phyloP scores from a whole-genome alignment of 2,329 filamentous ascomycete genomes.

The Coccinonectria pachysandricola region DNA sequence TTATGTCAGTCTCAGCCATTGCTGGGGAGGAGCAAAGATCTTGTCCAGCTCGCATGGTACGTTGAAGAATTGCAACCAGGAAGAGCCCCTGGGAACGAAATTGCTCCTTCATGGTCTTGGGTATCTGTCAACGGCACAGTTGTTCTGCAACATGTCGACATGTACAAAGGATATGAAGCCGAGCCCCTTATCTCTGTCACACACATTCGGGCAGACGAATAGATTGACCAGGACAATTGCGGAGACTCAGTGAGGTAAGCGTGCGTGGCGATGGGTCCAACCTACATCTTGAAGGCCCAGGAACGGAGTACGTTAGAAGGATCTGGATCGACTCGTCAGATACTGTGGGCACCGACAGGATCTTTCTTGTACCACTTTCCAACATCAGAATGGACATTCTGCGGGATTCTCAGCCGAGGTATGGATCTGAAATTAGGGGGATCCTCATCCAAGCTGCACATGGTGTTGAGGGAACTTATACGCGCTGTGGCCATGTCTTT shows the following conservation, averaged over 20 bases:
- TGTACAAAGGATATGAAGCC: slow-evolving; percentile 3
- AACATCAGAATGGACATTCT: slow-evolving; percentile 2
- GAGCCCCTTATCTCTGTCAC: slow-evolving; percentile 1
- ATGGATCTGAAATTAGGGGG: slow-evolving; percentile 3
- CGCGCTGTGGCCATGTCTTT: slow-evolving; percentile 5
- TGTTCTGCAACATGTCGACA: slow-evolving; percentile 1
- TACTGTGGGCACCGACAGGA: not conserved
- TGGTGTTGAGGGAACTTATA: slow-evolving; percentile 1
- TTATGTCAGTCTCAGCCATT: too few relatives aligned
- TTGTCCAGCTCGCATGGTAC: slow-evolving; percentile 5
- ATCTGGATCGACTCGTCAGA: slow-evolving; percentile 2
- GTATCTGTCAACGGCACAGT: slow-evolving; percentile 2
- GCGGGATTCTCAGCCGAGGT: slow-evolving; percentile 2
- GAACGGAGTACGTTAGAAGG: slow-evolving; percentile 1
- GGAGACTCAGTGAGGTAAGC: slow-evolving; percentile 4
- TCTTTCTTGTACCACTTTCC: slow-evolving; percentile 5
- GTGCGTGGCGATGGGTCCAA: not conserved
- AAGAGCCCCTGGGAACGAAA: slow-evolving; percentile 1
- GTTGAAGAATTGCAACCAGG: not conserved
- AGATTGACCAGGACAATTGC: slow-evolving; percentile 1
- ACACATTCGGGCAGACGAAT: not conserved
- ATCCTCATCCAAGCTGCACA: slow-evolving; percentile 2
- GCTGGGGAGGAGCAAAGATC: too few relatives aligned
- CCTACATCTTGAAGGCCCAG: slow-evolving; percentile 1
- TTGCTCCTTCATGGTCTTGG: slow-evolving; percentile 5